Evolutionary conservation across 2,329 filamentous ascomycete species (phyloP), one percentile per base, ranked within the genome.

Genomic region (Stagonosporopsis rhizophila): DNA sequence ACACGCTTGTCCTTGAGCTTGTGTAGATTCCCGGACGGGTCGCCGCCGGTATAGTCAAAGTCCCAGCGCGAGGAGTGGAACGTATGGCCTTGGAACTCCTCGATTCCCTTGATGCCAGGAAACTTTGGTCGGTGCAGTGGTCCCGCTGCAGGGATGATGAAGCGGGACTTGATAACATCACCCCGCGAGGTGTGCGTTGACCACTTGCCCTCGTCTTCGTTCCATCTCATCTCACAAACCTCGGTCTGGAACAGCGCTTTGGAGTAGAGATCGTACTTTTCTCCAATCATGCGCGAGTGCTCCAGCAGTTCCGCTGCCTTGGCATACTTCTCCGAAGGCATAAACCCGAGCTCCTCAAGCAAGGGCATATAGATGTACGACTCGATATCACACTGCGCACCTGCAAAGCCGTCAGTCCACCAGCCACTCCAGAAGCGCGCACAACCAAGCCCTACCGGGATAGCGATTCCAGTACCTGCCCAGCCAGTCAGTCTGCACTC

Each of bases 271-370:
- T 74, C 66, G 59, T 75, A 85, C 52, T 79, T 74, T 37, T 71
- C 67, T 6, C 77, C 79, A 15, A 85, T 77, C 1, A 71, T 69
- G 6, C 81, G 69, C 2, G 79, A 75, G 64, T 86, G 78, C 32
- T 75, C 68, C 0, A 79, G 77, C 17, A 86, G 56, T 60, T 84
- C 82, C 2, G 69, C 61, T 0, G 79, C 81, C 9, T 71, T 71
- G 0, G 78, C 72, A 59, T 82, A 84, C 38, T 78, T 78, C 39
- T 83, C 75, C 15, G 75, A 81, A 0, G 86, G 86, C 67, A 87
- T 80, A 64, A 85, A 87, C 1, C 56, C 64, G 3, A 67, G 45
- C 42, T 72, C 68, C 34, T 71, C 66, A 3, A 69, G 59, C 9
- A 69, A 28, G 2, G 69, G 67, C 68, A 70, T 71, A 39, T 72